These are phyloP conservation scores for Borovskyia barvae DNA, from an alignment of 208 protist genomes.

Conservation along the genomic window DNA sequence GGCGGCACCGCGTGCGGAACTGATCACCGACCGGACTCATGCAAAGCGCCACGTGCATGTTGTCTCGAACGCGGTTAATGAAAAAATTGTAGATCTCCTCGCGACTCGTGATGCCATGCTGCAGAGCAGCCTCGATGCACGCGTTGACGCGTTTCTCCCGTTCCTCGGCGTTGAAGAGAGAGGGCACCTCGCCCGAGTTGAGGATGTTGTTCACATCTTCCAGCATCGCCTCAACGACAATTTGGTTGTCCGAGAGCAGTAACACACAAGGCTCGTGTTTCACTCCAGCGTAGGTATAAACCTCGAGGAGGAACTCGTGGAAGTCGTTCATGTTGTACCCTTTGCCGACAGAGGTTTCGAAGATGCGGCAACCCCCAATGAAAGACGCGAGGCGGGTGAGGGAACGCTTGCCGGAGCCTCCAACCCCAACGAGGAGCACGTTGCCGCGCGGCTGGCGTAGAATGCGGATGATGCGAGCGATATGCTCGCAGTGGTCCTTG, in stretches of 20 bases:
- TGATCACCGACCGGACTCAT: constrained; percentile 96
- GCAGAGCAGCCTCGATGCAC: constrained; percentile 84
- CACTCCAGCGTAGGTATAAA: constrained; percentile 91
- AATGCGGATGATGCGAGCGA: constrained; percentile 95
- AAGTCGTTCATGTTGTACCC: constrained; percentile 93
- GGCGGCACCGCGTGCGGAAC: constrained; percentile 93
- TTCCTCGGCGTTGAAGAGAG: constrained; percentile 96
- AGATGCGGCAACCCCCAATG: constrained; percentile 89
- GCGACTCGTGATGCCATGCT: constrained; percentile 85
- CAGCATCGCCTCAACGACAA: constrained; percentile 95
- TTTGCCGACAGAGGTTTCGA: constrained; percentile 92
- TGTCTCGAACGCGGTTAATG: constrained; percentile 93
- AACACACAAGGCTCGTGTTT: constrained; percentile 90
- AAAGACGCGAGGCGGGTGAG: constrained; percentile 93
- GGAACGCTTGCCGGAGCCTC: constrained; percentile 96
- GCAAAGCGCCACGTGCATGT: constrained; percentile 96
- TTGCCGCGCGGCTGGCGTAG: constrained; percentile 97
- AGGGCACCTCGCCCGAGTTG: constrained; percentile 97
- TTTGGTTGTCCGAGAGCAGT: constrained; percentile 95
- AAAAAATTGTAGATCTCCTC: constrained; percentile 95
- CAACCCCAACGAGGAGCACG: constrained; percentile 96
- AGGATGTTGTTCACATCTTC: constrained; percentile 98
- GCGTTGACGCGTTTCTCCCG: constrained; percentile 94
- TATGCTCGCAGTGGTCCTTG: constrained; percentile 95
- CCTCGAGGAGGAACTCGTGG: constrained; percentile 90